These are phyloP conservation scores for Arbutus unedo DNA, from an alignment of 148 eudicot genomes.

Conservation along the genomic window DNA sequence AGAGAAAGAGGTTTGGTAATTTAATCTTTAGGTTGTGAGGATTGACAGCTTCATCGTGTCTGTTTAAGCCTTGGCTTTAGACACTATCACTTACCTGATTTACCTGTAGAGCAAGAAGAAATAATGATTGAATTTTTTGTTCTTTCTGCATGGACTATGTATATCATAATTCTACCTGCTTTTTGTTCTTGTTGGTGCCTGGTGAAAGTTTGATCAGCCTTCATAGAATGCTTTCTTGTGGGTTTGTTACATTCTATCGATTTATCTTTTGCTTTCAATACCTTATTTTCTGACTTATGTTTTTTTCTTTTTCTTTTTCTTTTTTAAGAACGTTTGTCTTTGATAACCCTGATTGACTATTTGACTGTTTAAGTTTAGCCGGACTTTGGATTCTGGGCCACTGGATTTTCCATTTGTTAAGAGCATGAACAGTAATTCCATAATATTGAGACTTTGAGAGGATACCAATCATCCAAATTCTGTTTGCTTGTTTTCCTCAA, in stretches of 20 bases:
- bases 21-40: not conserved
- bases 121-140: not conserved
- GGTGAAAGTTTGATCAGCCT: not conserved
- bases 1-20: slow-evolving; percentile 44
- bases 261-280: not conserved
- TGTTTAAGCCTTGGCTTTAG: slow-evolving; percentile 3
- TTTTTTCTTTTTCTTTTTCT: not conserved
- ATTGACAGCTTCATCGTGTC: not conserved
- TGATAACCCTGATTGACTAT: not conserved
- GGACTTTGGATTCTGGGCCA: not conserved
- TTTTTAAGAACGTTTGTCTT: not conserved
- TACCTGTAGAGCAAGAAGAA: not conserved
- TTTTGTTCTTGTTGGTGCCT: not conserved
- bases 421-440: not conserved
- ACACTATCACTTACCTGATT: not conserved
- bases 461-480: not conserved
- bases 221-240: not conserved
- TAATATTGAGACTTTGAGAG: not conserved
- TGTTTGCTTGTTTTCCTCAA: not conserved
- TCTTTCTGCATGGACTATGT: not conserved
- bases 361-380: not conserved
- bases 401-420: not conserved
- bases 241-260: not conserved
- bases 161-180: not conserved
- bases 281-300: not conserved